Evolutionary conservation across 1,284 basidiomycete species (phyloP), one percentile per base, ranked within the genome.

Genomic region (Cryptococcus sp.): DNA sequence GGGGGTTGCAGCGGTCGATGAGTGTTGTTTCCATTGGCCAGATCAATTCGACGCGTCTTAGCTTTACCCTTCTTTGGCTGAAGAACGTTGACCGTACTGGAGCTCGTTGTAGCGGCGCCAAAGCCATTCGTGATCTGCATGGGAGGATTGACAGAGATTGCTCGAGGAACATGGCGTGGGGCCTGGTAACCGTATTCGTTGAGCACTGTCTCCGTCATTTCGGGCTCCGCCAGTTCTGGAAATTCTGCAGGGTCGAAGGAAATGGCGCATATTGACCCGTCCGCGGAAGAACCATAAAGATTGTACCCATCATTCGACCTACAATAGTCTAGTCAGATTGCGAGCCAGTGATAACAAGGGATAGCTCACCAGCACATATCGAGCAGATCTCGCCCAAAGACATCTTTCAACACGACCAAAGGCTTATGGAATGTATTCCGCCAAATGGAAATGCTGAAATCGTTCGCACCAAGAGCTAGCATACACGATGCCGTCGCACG

Each of bases 381-480:
- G 83, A 97, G 89, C 49, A 98, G 90, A 69, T 94, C 91, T 54
- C 93, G 81, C 59, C 95, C 92, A 66, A 99, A 98, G 0, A 96
- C 87, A 64, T 98, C 93, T 66, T 91, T 89, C 0, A 94, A 87
- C 1, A 98, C 94, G 37, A 96, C 87, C 5, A 98, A 79, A 0
- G 96, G 96, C 51, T 90, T 84, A 10, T 89, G 89, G 0, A 87
- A 85, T 65, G 92, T 92, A 6, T 93, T 96, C 73, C 93, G 87
- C 93, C 93, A 97, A 23, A 96, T 86, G 1, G 92, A 95, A 19
- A 94, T 84, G 50, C 72, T 77, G 62, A 76, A 80, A 70, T 95
- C 92, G 69, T 93, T 90, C 0, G 92, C 91, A 29, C 92, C 93
- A 8, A 97, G 83, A 1, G 93, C 94, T 22, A 96, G 87, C 47